A percentile compares a stretch with the other conserved stretches of the same genome.
Evolutionary conservation across 208 protist species (phyloP).

Genomic region (Wallacemonas sp.): DNA sequence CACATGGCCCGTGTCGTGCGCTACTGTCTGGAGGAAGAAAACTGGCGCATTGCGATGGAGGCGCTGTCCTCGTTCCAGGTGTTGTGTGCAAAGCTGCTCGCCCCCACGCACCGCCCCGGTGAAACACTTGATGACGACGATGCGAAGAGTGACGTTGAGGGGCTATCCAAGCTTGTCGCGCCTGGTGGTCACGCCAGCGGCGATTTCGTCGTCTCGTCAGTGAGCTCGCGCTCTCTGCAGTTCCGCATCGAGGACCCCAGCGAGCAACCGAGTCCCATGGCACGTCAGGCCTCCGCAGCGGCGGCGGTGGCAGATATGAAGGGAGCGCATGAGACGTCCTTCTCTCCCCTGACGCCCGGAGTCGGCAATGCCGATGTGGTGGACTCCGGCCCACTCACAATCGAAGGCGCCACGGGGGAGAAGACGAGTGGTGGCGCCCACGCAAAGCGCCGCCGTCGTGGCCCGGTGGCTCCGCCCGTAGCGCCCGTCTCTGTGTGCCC

Average conservation of each 20-base stretch:
- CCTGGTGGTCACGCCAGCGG: too few relatives aligned
- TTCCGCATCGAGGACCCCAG: conserved; percentile 3
- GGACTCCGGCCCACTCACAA: too few relatives aligned
- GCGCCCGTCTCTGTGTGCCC: neutral
- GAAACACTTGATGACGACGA: conserved; percentile 1
- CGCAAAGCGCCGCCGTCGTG: neutral
- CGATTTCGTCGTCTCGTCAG: neutral
- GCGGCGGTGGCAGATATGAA: neutral
- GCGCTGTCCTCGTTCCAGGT: neutral
- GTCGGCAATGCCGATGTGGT: too few relatives aligned
- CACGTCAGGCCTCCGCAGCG: too few relatives aligned
- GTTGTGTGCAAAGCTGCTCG: conserved; percentile 4
- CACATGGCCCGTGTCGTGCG: conserved; percentile 18
- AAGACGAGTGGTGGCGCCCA: too few relatives aligned
- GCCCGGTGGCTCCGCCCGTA: neutral
- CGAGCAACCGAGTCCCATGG: neutral
- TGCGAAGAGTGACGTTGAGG: neutral
- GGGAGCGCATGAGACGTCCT: neutral
- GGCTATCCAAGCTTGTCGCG: neutral
- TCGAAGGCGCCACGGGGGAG: too few relatives aligned
- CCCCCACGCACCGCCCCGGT: neutral
- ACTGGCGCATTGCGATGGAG: conserved; percentile 15
- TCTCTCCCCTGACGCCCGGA: too few relatives aligned
- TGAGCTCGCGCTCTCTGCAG: neutral
- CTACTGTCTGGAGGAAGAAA: conserved; percentile 17